These are phyloP conservation scores for Carex myosuroides DNA, from an alignment of 176 grass and related monocot species.

Conservation along the genomic window DNA sequence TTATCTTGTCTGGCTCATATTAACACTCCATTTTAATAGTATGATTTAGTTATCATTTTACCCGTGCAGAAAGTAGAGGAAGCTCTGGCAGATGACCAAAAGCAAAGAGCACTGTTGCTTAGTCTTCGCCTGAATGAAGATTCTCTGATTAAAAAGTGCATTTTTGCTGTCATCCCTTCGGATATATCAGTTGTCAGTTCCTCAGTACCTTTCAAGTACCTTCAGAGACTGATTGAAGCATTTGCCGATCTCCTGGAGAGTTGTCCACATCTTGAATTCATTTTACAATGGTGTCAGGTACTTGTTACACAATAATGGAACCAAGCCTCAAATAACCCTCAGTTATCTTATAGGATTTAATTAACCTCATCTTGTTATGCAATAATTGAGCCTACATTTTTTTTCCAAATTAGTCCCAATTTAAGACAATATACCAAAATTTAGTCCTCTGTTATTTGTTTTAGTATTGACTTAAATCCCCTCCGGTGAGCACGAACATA, in stretches of 20 bases:
- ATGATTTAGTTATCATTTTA: background rate
- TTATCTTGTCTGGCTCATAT: background rate
- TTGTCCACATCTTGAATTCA: conserved; percentile 89
- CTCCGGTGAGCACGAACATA: background rate
- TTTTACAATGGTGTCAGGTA: conserved; percentile 87
- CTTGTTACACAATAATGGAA: background rate
- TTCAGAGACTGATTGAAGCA: conserved; percentile 83
- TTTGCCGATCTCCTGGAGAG: conserved; percentile 76
- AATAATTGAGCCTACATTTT: background rate
- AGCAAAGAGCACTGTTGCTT: conserved; percentile 76
- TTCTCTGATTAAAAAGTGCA: conserved; percentile 83
- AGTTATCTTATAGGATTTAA: background rate
- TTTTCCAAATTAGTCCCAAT: background rate
- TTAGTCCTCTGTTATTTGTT: background rate
- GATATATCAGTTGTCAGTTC: conserved; percentile 52
- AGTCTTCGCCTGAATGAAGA: conserved; percentile 87
- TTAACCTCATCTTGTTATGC: background rate
- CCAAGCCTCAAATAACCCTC: background rate
- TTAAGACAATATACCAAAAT: background rate
- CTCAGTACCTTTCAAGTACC: conserved; percentile 58
- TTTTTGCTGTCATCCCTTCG: conserved; percentile 68
- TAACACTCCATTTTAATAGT: background rate
- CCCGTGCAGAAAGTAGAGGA: conserved; percentile 76
- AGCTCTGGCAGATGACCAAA: conserved; percentile 64
- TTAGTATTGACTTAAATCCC: background rate